phyloP scores from a whole-genome alignment of 495 filamentous ascomycete genomes.

The Pyrenula aspistea region DNA sequence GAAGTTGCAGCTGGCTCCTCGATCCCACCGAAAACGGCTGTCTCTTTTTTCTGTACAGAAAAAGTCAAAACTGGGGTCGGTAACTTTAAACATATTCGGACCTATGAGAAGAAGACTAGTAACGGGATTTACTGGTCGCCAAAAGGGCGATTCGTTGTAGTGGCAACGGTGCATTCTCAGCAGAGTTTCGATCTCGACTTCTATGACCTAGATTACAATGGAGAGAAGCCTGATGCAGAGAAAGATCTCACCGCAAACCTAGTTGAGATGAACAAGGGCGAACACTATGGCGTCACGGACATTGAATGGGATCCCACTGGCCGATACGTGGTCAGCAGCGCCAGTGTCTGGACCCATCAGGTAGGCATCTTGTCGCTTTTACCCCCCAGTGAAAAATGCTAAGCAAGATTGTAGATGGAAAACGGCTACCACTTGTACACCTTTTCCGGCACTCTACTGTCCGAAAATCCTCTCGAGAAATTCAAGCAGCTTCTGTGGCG shows the following conservation, averaged over 20 bases:
- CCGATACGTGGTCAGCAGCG: constrained; percentile 83
- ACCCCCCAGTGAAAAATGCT: constrained; percentile 11
- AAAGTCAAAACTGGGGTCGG: constrained; percentile 71
- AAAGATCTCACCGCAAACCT: constrained; percentile 93
- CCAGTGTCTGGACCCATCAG: constrained; percentile 86
- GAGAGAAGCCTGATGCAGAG: constrained; percentile 81
- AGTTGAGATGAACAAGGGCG: constrained; percentile 78
- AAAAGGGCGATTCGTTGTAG: constrained; percentile 83
- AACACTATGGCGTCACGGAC: constrained; percentile 96
- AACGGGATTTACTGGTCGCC: constrained; percentile 99
- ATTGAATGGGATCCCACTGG: constrained; percentile 97
- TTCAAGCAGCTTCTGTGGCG: constrained; percentile 98
- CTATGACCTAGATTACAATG: constrained; percentile 94
- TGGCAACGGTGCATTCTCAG: constrained; percentile 83
- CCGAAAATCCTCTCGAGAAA: constrained; percentile 87
- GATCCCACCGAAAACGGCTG: constrained; percentile 86
- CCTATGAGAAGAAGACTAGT: constrained; percentile 95
- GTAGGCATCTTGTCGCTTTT: constrained; percentile 39
- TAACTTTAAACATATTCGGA: constrained; percentile 90
- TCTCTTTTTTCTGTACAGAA: constrained; percentile 93
- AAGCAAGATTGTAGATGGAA: constrained; percentile 63
- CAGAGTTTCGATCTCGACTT: constrained; percentile 94
- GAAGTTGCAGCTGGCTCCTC: constrained; percentile 67
- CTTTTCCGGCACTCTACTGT: constrained; percentile 79
- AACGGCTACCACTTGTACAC: constrained; percentile 98